Evolutionary conservation across 1,139 yeast genomes (phyloP), one percentile per base, ranked within the genome.

Genomic region (Debaryomycetaceae sp.): DNA sequence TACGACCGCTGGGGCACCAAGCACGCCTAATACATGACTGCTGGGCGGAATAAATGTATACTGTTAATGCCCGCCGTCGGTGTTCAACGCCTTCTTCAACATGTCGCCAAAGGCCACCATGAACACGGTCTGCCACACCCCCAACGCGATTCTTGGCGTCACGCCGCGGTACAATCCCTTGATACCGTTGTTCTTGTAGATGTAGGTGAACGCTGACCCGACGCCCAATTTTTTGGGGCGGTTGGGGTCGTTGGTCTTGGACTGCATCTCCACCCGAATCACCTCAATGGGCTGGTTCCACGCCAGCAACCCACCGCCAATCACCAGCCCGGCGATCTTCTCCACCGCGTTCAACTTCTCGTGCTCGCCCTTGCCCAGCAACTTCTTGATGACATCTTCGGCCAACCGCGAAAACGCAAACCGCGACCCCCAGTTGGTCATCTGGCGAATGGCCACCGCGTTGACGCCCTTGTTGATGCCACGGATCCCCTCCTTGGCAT

Each of bases 281-380:
- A 91, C 97, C 64, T 91, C 98, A 50, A 91, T 88, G 25, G 98
- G 98, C 63, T 91, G 98, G 62, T 91, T 91, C 97, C 98, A 91
- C 14, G 97, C 96, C 41, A 94, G 80, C 43, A 93, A 74, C 42
- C 96, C 96, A 64, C 98, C 98, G 73, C 97, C 98, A 42, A 91
- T 61, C 7, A 84, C 86, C 13, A 93, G 78, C n/a, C 95, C 85
- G 15, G 74, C 65, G 38, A 91, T 81, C 62, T 89, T 89, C 57
- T 91, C 97, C 24, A 65, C 49, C 1, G 94, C 84, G 40, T 66
- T 63, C 44, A 91, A 72, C 48, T 76, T 77, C 31, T 80, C 80
- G 36, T 70, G 70, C 28, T 74, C 71, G 16, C 64, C 58, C 59
- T 84, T 83, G 31, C 79, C 79, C 18, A 79, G 71, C 15, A 71